phyloP scores from a whole-genome alignment of 2,329 filamentous ascomycete species.

The Byssothecium circinans region DNA sequence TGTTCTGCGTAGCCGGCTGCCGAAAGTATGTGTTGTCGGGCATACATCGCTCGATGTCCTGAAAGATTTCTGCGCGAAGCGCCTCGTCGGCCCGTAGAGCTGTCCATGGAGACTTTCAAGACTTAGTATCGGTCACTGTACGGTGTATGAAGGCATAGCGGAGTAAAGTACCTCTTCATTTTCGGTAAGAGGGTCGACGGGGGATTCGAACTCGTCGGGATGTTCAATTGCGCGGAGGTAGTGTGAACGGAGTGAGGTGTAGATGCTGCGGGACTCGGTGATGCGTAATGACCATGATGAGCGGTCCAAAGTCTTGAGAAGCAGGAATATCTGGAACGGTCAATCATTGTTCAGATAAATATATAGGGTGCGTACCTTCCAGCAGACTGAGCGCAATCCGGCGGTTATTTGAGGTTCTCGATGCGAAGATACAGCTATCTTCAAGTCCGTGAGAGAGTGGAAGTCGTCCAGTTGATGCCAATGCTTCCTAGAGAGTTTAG shows the following conservation, averaged over 20 bases:
- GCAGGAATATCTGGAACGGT: constrained; percentile 68
- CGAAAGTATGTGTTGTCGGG: constrained; percentile 92
- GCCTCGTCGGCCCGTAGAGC: constrained; percentile 82
- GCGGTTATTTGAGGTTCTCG: constrained; percentile 49
- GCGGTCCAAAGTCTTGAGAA: constrained; percentile 69
- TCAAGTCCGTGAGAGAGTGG: constrained; percentile 41
- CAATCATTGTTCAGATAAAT: background rate
- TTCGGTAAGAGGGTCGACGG: constrained; percentile 82
- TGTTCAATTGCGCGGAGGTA: constrained; percentile 82
- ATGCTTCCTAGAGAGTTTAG: constrained; percentile 34
- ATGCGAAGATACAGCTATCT: constrained; percentile 42
- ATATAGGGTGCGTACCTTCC: constrained; percentile 66
- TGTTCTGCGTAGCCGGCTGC: constrained; percentile 72
- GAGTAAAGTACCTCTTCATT: constrained; percentile 62
- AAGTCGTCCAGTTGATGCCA: constrained; percentile 42
- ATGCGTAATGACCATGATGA: constrained; percentile 70
- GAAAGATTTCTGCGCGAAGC: constrained; percentile 83
- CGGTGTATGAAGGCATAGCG: constrained; percentile 21
- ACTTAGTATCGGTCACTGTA: constrained; percentile 53
- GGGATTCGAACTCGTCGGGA: constrained; percentile 75
- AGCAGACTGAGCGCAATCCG: constrained; percentile 83
- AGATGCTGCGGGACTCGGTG: constrained; percentile 70
- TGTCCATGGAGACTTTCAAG: constrained; percentile 82
- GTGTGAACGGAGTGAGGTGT: constrained; percentile 70
- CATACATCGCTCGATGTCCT: constrained; percentile 88